Evolutionary conservation across 202 grass and related monocot genomes (phyloP), one percentile per base, ranked within the genome.

Genomic region (Musa balbisiana): DNA sequence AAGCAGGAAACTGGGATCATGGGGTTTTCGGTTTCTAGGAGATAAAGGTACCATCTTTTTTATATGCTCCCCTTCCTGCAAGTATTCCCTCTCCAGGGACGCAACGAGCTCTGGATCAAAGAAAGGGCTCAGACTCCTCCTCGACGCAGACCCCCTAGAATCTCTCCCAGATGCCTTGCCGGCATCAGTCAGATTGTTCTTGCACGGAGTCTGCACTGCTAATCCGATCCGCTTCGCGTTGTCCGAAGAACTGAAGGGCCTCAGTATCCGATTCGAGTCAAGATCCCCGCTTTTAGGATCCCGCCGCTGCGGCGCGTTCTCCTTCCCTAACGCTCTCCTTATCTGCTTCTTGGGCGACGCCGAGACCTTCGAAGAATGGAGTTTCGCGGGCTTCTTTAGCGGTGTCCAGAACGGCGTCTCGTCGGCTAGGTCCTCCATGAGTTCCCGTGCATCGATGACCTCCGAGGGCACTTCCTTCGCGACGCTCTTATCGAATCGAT

Each of bases 371-470:
- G 85, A 74, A 17, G 82, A 86, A 89, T 87, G 12, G 92, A 96
- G 87, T 85, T 90, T 16, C 58, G 15, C 52, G 3, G 33, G 33
- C 76, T 87, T 98, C 77, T 94, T 98, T 22, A 85, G 79, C 62
- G 95, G 91, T 55, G 89, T 89, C 55, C 80, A 88, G 19, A 77
- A 80, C 0, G 76, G 73, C 5, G 72, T 70, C 19, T 84, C 83
- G 67, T 94, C 91, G 74, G 91, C 91, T 13, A 94, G 84, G 55
- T 88, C 95, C 53, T 83, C 87, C 91, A 98, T 98, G 62, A 98
- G 88, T 83, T 98, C 85, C 85, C 91, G 93, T 52, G 87, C 80
- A 66, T 98, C 91, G 80, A 98, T 94, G 66, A 98, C 85, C 82
- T 98, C 95, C 25, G 86, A 52, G 0, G 81, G 80, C 24, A 20